These are phyloP conservation scores for Psilocybe mexicana DNA, from an alignment of 1,284 basidiomycete genomes.

Conservation along the genomic window DNA sequence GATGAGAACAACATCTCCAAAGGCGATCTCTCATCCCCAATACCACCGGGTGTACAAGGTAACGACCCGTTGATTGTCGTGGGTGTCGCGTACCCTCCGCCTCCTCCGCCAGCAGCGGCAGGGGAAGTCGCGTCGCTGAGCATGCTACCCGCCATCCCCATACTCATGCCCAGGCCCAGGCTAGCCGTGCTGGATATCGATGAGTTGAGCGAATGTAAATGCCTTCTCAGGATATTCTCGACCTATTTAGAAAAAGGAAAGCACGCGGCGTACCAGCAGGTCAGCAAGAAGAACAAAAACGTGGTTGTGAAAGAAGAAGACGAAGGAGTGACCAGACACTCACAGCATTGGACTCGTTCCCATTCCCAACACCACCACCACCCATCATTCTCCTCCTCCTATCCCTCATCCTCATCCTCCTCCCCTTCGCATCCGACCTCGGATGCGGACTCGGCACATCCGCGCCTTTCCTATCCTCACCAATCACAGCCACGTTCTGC, in stretches of 20 bases:
- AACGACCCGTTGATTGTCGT: background rate
- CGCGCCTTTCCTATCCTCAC: conserved; percentile 45
- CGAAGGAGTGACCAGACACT: conserved; percentile 3
- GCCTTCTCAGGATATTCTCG: conserved; percentile 35
- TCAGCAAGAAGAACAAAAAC: background rate
- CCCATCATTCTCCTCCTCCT: conserved; percentile 18
- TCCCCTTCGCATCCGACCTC: conserved; percentile 35
- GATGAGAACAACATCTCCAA: conserved; percentile 18
- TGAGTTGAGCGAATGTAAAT: conserved; percentile 27
- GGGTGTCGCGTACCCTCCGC: background rate
- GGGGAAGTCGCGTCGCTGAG: background rate
- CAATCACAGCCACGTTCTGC: conserved; percentile 62
- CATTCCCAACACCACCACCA: conserved; percentile 21
- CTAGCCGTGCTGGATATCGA: conserved; percentile 9
- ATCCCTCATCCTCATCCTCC: conserved; percentile 28
- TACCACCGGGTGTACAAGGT: background rate
- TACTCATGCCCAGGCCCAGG: background rate
- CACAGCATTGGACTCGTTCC: conserved; percentile 32
- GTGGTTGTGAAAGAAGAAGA: background rate
- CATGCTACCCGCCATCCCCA: background rate
- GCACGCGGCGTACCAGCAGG: background rate
- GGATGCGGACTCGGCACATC: conserved; percentile 69
- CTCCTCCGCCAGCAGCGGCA: background rate
- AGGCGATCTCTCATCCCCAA: conserved; percentile 15
- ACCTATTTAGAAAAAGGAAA: conserved; percentile 23